A percentile compares a stretch with the other conserved stretches of the same genome.
phyloP scores from a whole-genome alignment of 2,329 filamentous ascomycete genomes.

The Trichophyton schoenleinii region DNA sequence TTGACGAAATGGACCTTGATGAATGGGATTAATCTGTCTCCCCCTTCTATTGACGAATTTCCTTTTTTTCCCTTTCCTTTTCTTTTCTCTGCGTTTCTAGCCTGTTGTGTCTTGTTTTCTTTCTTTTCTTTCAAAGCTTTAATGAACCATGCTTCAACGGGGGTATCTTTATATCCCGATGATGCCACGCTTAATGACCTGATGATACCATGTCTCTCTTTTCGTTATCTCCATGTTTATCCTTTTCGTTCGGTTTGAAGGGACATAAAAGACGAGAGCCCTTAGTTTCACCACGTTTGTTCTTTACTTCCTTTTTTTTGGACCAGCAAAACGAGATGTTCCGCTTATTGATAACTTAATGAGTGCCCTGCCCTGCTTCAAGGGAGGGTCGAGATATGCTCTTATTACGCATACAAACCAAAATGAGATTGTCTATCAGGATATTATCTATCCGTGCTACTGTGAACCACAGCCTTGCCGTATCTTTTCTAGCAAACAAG shows the following conservation, averaged over 20 bases:
- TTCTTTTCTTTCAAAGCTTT: neutral
- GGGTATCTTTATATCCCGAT: neutral
- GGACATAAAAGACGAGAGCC: neutral
- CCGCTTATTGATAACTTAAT: neutral
- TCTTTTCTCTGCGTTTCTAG: neutral
- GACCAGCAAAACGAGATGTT: neutral
- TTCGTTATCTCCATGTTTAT: neutral
- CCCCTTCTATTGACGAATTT: neutral
- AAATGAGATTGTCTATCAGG: neutral
- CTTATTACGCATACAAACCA: neutral
- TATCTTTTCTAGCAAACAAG: neutral
- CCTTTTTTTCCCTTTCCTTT: neutral
- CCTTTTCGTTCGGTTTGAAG: neutral
- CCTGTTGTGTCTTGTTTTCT: neutral
- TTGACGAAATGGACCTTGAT: conserved; percentile 34
- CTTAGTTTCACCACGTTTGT: neutral
- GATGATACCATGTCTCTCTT: conserved; percentile 1
- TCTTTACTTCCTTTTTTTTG: neutral
- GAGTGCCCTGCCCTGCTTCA: neutral
- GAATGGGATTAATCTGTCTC: conserved; percentile 19
- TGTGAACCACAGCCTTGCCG: neutral
- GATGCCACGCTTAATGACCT: conserved; percentile 1
- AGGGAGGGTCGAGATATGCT: neutral
- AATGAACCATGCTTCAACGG: neutral
- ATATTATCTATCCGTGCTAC: neutral